A percentile compares a stretch with the other conserved stretches of the same genome.
Evolutionary conservation across 352 stramenopile genomes (phyloP).

Genomic region (Phytophthora pinifolia): DNA sequence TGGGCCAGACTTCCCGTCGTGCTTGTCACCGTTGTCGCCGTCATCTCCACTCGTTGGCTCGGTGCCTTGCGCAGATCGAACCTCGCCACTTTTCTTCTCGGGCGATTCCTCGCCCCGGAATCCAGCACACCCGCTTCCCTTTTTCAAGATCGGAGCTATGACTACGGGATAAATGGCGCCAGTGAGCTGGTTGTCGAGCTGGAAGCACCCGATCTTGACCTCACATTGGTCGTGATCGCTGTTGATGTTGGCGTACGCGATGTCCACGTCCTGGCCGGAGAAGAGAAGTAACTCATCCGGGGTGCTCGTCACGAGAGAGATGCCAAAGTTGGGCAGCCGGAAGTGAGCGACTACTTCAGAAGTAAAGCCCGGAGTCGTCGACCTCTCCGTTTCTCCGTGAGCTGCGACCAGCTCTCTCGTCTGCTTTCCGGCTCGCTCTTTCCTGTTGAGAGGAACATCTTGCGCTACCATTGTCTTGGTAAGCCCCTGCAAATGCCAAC

Average conservation of each 20-base stretch:
- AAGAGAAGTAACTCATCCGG: conserved; percentile 79
- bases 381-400: conserved; percentile 13
- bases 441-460: conserved; percentile 55
- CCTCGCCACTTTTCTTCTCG: conserved; percentile 33
- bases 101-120: conserved; percentile 20
- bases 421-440: conserved; percentile 39
- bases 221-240: conserved; percentile 83
- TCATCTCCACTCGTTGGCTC: conserved; percentile 21
- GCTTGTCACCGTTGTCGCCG: conserved; percentile 10
- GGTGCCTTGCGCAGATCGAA: conserved; percentile 24
- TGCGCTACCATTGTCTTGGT: conserved; percentile 85
- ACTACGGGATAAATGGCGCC: conserved; percentile 81
- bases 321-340: conserved; percentile 57
- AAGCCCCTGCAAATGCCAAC: conserved; percentile 81
- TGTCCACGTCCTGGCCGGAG: conserved; percentile 62
- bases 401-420: conserved; percentile 52
- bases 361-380: conserved; percentile 31
- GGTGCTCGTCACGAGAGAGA: conserved; percentile 75
- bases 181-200: conserved; percentile 82
- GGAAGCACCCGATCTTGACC: conserved; percentile 78
- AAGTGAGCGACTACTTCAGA: conserved; percentile 61
- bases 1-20: conserved; percentile 19
- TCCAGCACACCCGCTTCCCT: conserved; percentile 24
- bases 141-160: conserved; percentile 70
- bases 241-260: conserved; percentile 64